Evolutionary conservation across 164 flowering plant genomes (phyloP).

Genomic region (Tetracentron sinense): DNA sequence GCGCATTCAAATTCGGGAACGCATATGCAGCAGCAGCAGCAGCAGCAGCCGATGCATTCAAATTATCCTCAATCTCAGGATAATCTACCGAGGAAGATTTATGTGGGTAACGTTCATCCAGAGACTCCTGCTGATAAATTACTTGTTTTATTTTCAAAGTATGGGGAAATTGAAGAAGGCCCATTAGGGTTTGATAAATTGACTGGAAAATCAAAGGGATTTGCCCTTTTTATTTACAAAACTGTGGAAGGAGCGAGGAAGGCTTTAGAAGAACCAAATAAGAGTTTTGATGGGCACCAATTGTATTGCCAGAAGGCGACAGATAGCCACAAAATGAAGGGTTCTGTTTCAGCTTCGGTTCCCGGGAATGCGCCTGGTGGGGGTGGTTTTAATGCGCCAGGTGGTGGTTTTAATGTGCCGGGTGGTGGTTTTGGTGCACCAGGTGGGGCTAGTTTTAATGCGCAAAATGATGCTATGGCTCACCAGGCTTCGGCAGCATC

Average conservation of each 20-base stretch:
- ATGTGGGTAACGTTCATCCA: slow-evolving; percentile 30
- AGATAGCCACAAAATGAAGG: slow-evolving; percentile 22
- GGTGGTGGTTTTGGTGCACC: slow-evolving; percentile 1
- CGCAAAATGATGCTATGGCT: slow-evolving; percentile 13
- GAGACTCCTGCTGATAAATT: slow-evolving; percentile 24
- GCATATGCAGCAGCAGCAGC: slow-evolving; percentile 2
- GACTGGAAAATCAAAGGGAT: slow-evolving; percentile 39
- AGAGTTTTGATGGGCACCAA: slow-evolving; percentile 33
- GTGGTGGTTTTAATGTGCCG: slow-evolving; percentile 4
- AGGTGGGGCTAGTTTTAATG: slow-evolving; percentile 11
- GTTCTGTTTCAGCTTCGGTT: slow-evolving; percentile 1
- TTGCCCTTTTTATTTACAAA: slow-evolving; percentile 32
- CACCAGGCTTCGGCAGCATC: slow-evolving; percentile 12
- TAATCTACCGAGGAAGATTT: slow-evolving; percentile 28
- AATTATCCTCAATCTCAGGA: slow-evolving; percentile 10
- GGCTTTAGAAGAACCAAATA: slow-evolving; percentile 35
- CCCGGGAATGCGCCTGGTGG: background rate
- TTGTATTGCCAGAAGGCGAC: slow-evolving; percentile 36
- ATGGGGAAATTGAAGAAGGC: slow-evolving; percentile 41
- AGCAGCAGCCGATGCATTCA: slow-evolving; percentile 3
- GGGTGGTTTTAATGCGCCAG: background rate
- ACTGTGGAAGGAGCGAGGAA: slow-evolving; percentile 31
- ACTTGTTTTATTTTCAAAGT: slow-evolving; percentile 27
- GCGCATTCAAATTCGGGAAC: background rate
- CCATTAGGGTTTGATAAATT: slow-evolving; percentile 36